Percentiles rank a stretch among this genome's conserved stretches.
Evolutionary conservation across 148 eudicot genomes (phyloP).

Genomic region (Polygonum aviculare): DNA sequence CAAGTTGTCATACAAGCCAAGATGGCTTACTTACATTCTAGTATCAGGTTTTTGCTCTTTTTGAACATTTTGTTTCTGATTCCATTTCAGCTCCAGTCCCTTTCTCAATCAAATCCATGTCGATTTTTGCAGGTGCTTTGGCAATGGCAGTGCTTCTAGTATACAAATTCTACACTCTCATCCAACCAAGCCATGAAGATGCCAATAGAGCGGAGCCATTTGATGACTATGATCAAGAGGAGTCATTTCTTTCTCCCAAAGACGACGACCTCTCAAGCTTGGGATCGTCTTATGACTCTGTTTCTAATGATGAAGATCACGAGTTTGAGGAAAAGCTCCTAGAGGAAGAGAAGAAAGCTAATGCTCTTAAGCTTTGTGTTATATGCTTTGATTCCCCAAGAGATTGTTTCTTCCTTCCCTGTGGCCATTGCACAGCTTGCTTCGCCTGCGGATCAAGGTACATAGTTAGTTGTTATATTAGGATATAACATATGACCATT

Average conservation of each 20-base stretch:
- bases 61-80: background rate
- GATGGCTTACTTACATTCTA: slow-evolving; percentile 37
- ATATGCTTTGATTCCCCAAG: slow-evolving; percentile 44
- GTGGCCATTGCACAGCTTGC: slow-evolving; percentile 55
- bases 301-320: slow-evolving; percentile 3
- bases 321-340: slow-evolving; percentile 21
- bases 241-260: slow-evolving; percentile 26
- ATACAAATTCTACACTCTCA: slow-evolving; percentile 21
- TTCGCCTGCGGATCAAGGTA: slow-evolving; percentile 54
- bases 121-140: slow-evolving; percentile 26
- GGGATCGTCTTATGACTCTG: slow-evolving; percentile 4
- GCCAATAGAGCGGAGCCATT: background rate
- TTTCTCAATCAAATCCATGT: too few relatives aligned
- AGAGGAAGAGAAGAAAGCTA: slow-evolving; percentile 18
- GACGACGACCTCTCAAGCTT: background rate
- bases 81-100: background rate
- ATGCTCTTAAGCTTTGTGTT: slow-evolving; percentile 23
- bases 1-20: slow-evolving; percentile 40
- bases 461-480: too few relatives aligned
- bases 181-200: slow-evolving; percentile 6
- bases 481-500: too few relatives aligned
- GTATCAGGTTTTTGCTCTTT: slow-evolving; percentile 23
- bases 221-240: slow-evolving; percentile 20
- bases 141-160: slow-evolving; percentile 21
- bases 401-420: slow-evolving; percentile 52